Conservation (phyloP, 2,329 filamentous ascomycete genomes). For the Shiraia bambusicola region DNA sequence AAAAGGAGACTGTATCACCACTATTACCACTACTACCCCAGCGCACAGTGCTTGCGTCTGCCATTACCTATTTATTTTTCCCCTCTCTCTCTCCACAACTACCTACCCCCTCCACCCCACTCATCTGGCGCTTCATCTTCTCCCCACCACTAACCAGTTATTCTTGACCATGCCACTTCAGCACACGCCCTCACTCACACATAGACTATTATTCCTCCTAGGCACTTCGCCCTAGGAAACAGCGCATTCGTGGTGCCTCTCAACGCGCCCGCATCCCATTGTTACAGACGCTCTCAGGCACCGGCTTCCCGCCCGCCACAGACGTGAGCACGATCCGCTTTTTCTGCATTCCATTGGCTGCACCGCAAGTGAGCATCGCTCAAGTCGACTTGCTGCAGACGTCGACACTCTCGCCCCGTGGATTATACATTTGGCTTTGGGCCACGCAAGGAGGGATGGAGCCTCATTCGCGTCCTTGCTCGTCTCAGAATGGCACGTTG, state of each 20-base stretch:
- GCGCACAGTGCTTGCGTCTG: too few relatives aligned
- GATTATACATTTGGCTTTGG: constrained; percentile 40
- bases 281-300: constrained; percentile 29
- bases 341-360: constrained; percentile 37
- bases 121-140: neutral
- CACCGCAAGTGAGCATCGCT: constrained; percentile 12
- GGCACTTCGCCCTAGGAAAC: constrained; percentile 1
- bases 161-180: too few relatives aligned
- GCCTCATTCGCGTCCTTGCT: constrained; percentile 38
- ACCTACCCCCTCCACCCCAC: neutral
- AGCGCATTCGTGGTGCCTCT: constrained; percentile 22
- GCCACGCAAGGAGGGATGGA: constrained; percentile 38
- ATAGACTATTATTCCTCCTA: constrained; percentile 21
- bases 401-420: constrained; percentile 28
- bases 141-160: neutral
- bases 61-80: too few relatives aligned
- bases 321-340: constrained; percentile 31
- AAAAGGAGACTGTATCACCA: neutral
- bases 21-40: too few relatives aligned
- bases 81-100: too few relatives aligned
- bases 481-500: constrained; percentile 37
- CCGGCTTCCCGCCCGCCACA: constrained; percentile 34
- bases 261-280: constrained; percentile 33
- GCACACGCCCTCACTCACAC: constrained; percentile 11
- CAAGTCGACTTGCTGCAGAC: constrained; percentile 23